These are phyloP conservation scores for Paraphoma sp. DNA, from an alignment of 2,329 filamentous ascomycete genomes.

Conservation along the genomic window DNA sequence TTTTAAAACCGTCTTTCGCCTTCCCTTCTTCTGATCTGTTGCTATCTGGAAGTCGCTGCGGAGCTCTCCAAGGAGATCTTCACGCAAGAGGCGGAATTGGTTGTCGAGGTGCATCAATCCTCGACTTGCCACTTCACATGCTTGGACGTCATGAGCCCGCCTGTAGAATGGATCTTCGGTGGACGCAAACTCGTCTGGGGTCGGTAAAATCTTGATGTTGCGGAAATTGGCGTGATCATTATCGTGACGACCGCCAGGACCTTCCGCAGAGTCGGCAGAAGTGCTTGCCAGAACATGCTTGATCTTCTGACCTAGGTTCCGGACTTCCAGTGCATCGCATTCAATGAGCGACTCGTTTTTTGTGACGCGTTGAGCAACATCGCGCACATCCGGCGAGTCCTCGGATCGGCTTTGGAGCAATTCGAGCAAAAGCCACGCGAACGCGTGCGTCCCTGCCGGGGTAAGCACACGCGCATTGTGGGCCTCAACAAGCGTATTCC, in stretches of 20 bases:
- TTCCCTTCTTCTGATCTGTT: slow-evolving; percentile 56
- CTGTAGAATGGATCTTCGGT: slow-evolving; percentile 62
- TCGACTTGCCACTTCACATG: slow-evolving; percentile 48
- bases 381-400: slow-evolving; percentile 31
- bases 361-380: slow-evolving; percentile 30
- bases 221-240: slow-evolving; percentile 72
- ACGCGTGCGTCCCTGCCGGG: slow-evolving; percentile 30
- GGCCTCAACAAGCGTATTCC: slow-evolving; percentile 55
- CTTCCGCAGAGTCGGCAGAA: slow-evolving; percentile 49
- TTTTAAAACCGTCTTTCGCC: slow-evolving; percentile 50
- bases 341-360: slow-evolving; percentile 28
- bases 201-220: slow-evolving; percentile 69
- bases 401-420: slow-evolving; percentile 50
- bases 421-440: slow-evolving; percentile 55
- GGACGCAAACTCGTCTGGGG: slow-evolving; percentile 67
- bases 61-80: slow-evolving; percentile 74
- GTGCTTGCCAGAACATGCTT: slow-evolving; percentile 56
- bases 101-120: slow-evolving; percentile 67
- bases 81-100: slow-evolving; percentile 73
- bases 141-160: slow-evolving; percentile 57
- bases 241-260: slow-evolving; percentile 73
- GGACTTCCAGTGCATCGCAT: slow-evolving; percentile 57
- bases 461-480: slow-evolving; percentile 32
- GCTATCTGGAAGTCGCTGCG: slow-evolving; percentile 65
- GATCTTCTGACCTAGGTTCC: slow-evolving; percentile 63